These are phyloP conservation scores for Persicaria tinctoria DNA, from an alignment of 148 eudicot species.

Conservation along the genomic window DNA sequence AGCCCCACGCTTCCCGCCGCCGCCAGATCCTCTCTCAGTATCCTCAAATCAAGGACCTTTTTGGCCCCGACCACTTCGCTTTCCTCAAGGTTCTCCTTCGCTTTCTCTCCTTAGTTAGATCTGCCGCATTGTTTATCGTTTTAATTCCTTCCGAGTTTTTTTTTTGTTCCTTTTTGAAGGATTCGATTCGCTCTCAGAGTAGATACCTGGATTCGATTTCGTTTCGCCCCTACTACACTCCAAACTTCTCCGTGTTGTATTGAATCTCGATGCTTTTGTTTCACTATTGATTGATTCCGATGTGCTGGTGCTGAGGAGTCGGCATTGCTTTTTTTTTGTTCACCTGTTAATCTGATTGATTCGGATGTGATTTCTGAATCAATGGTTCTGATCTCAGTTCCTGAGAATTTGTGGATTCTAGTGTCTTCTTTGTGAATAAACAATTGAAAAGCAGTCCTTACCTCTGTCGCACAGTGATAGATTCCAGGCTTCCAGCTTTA, in stretches of 20 bases:
- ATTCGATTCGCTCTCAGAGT: neutral
- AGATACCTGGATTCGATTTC: too few species aligned
- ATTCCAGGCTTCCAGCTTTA: neutral
- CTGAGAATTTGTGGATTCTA: neutral
- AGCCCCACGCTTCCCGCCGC: slow-evolving; percentile 84
- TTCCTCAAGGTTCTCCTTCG: slow-evolving; percentile 43
- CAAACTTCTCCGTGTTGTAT: neutral
- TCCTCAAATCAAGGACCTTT: slow-evolving; percentile 78
- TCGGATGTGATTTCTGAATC: neutral
- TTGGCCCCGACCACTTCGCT: slow-evolving; percentile 90
- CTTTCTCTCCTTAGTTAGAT: neutral
- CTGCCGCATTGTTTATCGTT: neutral
- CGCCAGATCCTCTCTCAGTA: slow-evolving; percentile 71
- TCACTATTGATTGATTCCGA: neutral
- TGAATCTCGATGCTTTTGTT: neutral
- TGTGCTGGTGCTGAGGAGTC: neutral
- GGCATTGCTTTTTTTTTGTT: neutral
- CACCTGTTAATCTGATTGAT: neutral
- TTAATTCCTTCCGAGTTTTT: neutral
- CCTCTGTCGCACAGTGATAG: neutral
- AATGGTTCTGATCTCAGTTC: neutral
- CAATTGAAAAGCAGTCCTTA: neutral
- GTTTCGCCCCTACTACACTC: neutral
- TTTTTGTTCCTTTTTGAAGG: neutral
- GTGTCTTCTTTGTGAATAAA: neutral